phyloP scores from a whole-genome alignment of 345 rosid genomes.

The Melastoma malabathricum region DNA sequence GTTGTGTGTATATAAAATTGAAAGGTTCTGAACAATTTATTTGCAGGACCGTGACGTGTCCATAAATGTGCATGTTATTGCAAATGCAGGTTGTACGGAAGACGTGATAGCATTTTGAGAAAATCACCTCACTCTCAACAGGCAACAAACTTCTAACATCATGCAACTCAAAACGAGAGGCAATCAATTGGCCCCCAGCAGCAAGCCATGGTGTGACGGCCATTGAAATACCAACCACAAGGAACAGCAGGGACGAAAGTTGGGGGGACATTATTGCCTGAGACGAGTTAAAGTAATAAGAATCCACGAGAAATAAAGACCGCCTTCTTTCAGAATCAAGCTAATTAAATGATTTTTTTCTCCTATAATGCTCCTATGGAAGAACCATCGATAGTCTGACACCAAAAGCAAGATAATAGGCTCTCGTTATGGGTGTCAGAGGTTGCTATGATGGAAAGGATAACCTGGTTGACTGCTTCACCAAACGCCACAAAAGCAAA shows the following conservation, averaged over 20 bases:
- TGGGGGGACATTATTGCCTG: conserved; percentile 98
- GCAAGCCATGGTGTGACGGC: conserved; percentile 97
- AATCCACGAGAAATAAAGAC: background rate
- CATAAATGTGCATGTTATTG: background rate
- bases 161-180: conserved; percentile 90
- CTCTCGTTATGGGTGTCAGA: background rate
- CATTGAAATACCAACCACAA: conserved; percentile 95
- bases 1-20: too few species aligned
- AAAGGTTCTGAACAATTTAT: too few species aligned
- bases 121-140: conserved; percentile 87
- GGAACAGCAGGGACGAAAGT: conserved; percentile 82
- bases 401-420: background rate
- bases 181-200: conserved; percentile 96
- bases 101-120: background rate
- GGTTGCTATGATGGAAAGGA: conserved; percentile 5
- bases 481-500: conserved; percentile 99
- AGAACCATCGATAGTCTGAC: background rate
- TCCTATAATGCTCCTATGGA: background rate
- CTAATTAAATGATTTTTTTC: background rate
- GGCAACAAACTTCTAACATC: conserved; percentile 94
- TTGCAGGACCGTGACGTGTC: too few species aligned
- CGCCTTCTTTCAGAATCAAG: background rate
- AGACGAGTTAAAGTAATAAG: conserved; percentile 6
- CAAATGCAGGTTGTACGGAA: background rate
- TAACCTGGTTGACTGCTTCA: conserved; percentile 96